These are phyloP conservation scores for Adansonia madagascariensis DNA, from an alignment of 441 rosid genomes.

Conservation along the genomic window DNA sequence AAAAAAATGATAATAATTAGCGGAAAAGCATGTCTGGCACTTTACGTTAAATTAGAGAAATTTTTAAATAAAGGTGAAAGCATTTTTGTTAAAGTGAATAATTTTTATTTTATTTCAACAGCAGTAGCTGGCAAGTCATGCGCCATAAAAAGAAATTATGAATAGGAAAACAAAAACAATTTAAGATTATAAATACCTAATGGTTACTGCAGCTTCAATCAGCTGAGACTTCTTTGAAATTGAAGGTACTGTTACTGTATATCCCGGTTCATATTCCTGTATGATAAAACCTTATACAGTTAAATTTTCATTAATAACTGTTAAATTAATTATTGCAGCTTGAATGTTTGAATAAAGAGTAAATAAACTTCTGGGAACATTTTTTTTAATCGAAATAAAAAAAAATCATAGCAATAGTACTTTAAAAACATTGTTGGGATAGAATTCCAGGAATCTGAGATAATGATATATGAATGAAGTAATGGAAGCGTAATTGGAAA, in stretches of 20 bases:
- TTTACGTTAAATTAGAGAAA: neutral
- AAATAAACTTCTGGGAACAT: neutral
- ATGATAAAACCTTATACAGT: neutral
- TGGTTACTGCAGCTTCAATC: conserved; percentile 24
- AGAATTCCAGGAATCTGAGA: neutral
- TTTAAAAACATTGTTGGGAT: neutral
- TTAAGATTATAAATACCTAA: conserved; percentile 1
- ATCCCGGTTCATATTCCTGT: conserved; percentile 35
- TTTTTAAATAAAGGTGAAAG: neutral
- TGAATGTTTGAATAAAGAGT: neutral
- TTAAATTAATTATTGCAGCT: neutral
- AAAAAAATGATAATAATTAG: neutral
- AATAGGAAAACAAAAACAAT: neutral
- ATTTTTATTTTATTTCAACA: neutral
- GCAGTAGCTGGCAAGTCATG: conserved; percentile 11
- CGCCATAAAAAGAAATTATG: neutral
- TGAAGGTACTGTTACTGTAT: conserved; percentile 11
- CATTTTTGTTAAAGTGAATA: conserved; percentile 11
- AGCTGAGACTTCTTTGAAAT: conserved; percentile 24
- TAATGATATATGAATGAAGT: neutral
- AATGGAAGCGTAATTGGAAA: neutral
- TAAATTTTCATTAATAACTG: neutral
- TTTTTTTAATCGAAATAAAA: neutral
- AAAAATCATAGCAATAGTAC: neutral
- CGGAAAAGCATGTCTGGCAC: neutral